Conservation (phyloP, 1,284 basidiomycete genomes). For the Cutaneotrichosporon daszewskae region DNA sequence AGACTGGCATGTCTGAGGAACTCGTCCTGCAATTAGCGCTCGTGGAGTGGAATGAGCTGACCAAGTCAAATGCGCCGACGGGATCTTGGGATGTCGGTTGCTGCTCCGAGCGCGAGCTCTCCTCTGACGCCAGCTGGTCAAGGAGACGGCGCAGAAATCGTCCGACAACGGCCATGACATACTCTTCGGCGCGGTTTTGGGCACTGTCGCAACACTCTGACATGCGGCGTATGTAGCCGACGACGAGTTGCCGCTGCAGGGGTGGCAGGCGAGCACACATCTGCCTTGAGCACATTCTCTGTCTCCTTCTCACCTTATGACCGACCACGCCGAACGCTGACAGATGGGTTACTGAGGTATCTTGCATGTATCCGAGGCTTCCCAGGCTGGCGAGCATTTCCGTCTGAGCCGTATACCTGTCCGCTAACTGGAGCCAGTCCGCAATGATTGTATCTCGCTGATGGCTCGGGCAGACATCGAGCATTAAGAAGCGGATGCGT, state of each 20-base stretch:
- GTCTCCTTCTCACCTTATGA: conserved; percentile 5
- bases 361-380: conserved; percentile 12
- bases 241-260: conserved; percentile 2
- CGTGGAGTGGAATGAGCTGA: not conserved
- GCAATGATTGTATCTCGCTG: conserved; percentile 1
- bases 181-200: not conserved
- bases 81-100: not conserved
- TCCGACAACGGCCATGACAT: conserved; percentile 9
- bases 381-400: conserved; percentile 5
- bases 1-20: conserved; percentile 1
- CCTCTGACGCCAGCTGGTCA: not conserved
- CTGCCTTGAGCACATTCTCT: not conserved
- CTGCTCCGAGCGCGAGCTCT: too few relatives aligned
- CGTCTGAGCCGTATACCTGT: conserved; percentile 7
- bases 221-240: conserved; percentile 2
- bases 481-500: conserved; percentile 7
- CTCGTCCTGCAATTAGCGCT: conserved; percentile 3
- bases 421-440: conserved; percentile 7
- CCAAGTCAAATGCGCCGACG: not conserved
- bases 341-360: conserved; percentile 10
- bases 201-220: conserved; percentile 4
- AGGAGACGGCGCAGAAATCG: conserved; percentile 8
- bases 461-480: conserved; percentile 1
- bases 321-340: conserved; percentile 10
- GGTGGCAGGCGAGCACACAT: conserved; percentile 5